These are phyloP conservation scores for Fusarium graminum DNA, from an alignment of 2,329 filamentous ascomycete species.

Conservation along the genomic window DNA sequence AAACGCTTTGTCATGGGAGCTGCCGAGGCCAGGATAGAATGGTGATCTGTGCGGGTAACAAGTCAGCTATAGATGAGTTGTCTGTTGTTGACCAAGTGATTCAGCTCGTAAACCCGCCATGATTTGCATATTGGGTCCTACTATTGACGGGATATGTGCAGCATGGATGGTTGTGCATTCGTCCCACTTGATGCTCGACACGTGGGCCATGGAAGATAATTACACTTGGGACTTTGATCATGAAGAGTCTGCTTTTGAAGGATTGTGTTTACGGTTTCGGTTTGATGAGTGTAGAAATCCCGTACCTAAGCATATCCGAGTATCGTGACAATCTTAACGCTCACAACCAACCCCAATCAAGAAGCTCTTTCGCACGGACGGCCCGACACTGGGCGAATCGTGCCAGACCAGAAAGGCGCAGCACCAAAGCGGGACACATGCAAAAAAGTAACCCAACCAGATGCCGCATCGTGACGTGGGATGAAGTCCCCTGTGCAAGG, in stretches of 20 bases:
- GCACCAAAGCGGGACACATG: not conserved
- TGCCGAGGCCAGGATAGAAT: not conserved
- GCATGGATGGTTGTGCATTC: constrained; percentile 26
- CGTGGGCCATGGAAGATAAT: constrained; percentile 26
- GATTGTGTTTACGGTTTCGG: not conserved
- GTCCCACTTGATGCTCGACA: constrained; percentile 43
- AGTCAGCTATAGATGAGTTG: constrained; percentile 16
- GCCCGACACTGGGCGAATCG: not conserved
- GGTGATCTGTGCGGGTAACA: constrained; percentile 16
- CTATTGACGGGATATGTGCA: constrained; percentile 28
- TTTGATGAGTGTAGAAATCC: not conserved
- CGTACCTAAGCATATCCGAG: not conserved
- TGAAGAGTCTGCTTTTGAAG: not conserved
- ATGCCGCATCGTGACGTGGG: constrained; percentile 22
- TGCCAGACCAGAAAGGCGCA: not conserved
- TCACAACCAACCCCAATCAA: not conserved
- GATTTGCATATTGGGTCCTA: constrained; percentile 32
- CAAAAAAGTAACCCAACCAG: constrained; percentile 9
- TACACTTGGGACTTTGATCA: constrained; percentile 5
- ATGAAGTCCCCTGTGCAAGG: constrained; percentile 2
- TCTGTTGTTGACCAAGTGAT: not conserved
- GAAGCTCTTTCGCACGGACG: not conserved
- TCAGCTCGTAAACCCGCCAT: constrained; percentile 21
- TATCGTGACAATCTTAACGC: constrained; percentile 3
- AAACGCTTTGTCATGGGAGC: constrained; percentile 33